A percentile compares a stretch with the other conserved stretches of the same genome.
Evolutionary conservation across 1,284 basidiomycete genomes (phyloP).

Genomic region (Wallemia hederae): DNA sequence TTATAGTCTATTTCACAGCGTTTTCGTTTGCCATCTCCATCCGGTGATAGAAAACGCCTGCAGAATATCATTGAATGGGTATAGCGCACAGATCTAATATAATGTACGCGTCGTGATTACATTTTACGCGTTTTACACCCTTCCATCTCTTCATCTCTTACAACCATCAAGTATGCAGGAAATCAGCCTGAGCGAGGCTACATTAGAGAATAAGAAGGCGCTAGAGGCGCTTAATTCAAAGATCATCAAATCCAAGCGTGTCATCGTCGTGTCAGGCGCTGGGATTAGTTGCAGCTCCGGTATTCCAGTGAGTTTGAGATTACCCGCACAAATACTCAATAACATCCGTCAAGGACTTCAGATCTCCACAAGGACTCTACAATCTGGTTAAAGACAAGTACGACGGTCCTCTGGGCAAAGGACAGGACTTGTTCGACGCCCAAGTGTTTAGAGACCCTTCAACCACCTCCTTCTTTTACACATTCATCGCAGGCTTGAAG

Average conservation of each 20-base stretch:
- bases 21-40: too few species aligned
- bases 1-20: too few species aligned
- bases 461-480: constrained; percentile 73
- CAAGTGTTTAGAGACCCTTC: constrained; percentile 51
- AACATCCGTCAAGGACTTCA: constrained; percentile 38
- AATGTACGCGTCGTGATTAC: background rate
- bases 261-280: constrained; percentile 63
- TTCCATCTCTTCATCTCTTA: background rate
- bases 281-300: constrained; percentile 79
- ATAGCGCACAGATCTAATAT: background rate
- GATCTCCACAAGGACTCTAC: constrained; percentile 63
- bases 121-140: background rate
- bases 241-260: constrained; percentile 48
- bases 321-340: background rate
- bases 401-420: constrained; percentile 51
- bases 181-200: background rate
- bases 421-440: constrained; percentile 67
- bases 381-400: constrained; percentile 55
- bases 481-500: constrained; percentile 74
- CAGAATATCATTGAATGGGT: too few species aligned
- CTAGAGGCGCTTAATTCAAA: background rate
- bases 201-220: background rate
- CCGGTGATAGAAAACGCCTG: too few species aligned
- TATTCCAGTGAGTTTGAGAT: constrained; percentile 37
- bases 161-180: background rate